Percentiles rank a stretch among this genome's conserved stretches.
These are phyloP conservation scores for Trypanosoma cruzi DNA, from an alignment of 208 protist genomes.

Conservation along the genomic window DNA sequence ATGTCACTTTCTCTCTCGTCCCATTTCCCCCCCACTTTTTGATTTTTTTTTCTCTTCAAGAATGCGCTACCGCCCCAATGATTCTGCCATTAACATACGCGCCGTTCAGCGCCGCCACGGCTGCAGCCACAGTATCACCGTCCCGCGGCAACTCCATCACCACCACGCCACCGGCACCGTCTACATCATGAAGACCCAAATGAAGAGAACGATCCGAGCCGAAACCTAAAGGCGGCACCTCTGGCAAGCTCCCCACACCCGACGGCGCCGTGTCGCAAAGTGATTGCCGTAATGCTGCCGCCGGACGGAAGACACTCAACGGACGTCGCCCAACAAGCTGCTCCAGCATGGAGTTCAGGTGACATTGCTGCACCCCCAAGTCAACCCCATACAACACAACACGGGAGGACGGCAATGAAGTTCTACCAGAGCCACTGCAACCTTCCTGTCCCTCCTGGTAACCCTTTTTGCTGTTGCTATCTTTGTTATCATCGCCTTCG, in stretches of 20 bases:
- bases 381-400: slow-evolving; percentile 75
- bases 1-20: neutral
- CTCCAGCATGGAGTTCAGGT: slow-evolving; percentile 56
- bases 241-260: neutral
- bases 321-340: slow-evolving; percentile 55
- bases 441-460: neutral
- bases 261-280: too few relatives aligned
- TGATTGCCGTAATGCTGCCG: slow-evolving; percentile 34
- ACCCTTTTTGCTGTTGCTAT: neutral
- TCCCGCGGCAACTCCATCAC: slow-evolving; percentile 50
- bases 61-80: slow-evolving; percentile 53
- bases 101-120: slow-evolving; percentile 56
- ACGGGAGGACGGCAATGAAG: slow-evolving; percentile 2
- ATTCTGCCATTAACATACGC: slow-evolving; percentile 67
- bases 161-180: slow-evolving; percentile 65
- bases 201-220: slow-evolving; percentile 5
- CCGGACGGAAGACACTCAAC: slow-evolving; percentile 58
- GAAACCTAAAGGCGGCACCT: neutral
- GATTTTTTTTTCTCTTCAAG: neutral
- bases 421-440: neutral
- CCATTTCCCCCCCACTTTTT: neutral
- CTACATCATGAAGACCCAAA: slow-evolving; percentile 53
- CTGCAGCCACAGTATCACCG: slow-evolving; percentile 37
- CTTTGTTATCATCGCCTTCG: neutral
- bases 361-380: slow-evolving; percentile 42